Evolutionary conservation across 495 filamentous ascomycete species (phyloP).

Genomic region (Filosporella fistucella): DNA sequence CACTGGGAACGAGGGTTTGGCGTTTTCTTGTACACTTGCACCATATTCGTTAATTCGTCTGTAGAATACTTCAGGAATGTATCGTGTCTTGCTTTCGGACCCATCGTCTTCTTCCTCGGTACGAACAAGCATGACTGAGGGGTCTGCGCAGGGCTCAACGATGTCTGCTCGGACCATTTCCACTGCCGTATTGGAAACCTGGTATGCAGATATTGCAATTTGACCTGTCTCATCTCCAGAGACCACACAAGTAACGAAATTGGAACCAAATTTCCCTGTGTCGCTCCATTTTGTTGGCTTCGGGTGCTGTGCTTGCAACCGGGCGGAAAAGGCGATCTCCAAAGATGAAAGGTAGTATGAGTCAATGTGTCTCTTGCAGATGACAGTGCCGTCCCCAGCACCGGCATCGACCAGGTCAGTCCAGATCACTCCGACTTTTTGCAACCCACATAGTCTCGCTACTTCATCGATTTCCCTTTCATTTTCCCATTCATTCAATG

Average conservation of each 20-base stretch:
- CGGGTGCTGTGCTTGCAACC: constrained; percentile 80
- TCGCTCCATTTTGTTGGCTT: constrained; percentile 97
- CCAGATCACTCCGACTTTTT: constrained; percentile 92
- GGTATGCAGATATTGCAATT: constrained; percentile 86
- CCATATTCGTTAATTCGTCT: constrained; percentile 95
- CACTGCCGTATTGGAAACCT: constrained; percentile 89
- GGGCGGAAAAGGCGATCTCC: constrained; percentile 84
- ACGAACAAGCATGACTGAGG: constrained; percentile 88
- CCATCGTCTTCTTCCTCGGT: constrained; percentile 83
- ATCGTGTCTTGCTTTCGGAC: constrained; percentile 65
- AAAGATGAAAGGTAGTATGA: constrained; percentile 88
- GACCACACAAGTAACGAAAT: constrained; percentile 94
- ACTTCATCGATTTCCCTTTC: constrained; percentile 79
- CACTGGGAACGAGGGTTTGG: constrained; percentile 92
- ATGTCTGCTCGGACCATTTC: constrained; percentile 98
- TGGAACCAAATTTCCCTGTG: constrained; percentile 88
- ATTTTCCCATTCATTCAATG: constrained; percentile 81
- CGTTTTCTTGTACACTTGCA: constrained; percentile 92
- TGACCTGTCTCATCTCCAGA: constrained; percentile 86
- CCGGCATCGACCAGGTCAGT: constrained; percentile 88
- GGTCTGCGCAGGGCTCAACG: constrained; percentile 90
- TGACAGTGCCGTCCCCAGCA: constrained; percentile 69
- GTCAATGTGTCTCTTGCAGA: constrained; percentile 95
- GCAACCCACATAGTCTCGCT: constrained; percentile 77
- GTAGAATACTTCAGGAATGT: constrained; percentile 98